Percentiles rank a stretch among this genome's conserved stretches.
phyloP scores from a whole-genome alignment of 1,139 yeast genomes.

The Arxiozyma telluris region DNA sequence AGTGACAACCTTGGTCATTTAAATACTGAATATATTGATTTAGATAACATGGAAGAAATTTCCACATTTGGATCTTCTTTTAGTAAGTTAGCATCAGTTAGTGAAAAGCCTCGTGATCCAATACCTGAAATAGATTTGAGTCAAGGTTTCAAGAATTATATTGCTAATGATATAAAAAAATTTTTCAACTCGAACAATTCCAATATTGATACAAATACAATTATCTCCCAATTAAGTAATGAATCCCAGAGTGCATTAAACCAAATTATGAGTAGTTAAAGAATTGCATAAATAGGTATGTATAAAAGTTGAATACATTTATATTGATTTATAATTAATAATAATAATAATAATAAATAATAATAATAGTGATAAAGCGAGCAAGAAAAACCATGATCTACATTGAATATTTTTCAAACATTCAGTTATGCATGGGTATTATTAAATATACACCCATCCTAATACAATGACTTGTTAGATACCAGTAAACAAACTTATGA shows the following conservation, averaged over 20 bases:
- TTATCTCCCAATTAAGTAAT: constrained; percentile 32
- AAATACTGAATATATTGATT: constrained; percentile 32
- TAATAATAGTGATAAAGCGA: no score
- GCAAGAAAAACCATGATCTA: no score
- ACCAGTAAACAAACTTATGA: no score
- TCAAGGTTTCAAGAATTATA: constrained; percentile 31
- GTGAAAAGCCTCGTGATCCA: constrained; percentile 60
- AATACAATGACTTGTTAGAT: no score
- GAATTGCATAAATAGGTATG: not conserved
- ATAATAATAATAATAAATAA: no score
- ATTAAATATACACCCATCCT: no score
- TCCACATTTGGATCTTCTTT: constrained; percentile 75
- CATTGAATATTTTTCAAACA: no score
- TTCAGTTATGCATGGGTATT: no score
- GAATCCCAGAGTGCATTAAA: constrained; percentile 33
- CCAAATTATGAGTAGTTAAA: constrained; percentile 22
- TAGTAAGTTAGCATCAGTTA: constrained; percentile 61
- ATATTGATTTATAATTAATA: no score
- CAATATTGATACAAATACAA: constrained; percentile 19
- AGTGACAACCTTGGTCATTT: constrained; percentile 30
- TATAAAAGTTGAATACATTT: not conserved
- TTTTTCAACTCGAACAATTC: constrained; percentile 23
- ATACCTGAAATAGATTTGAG: constrained; percentile 40
- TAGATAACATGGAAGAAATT: constrained; percentile 36
- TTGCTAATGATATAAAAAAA: constrained; percentile 31